Conservation (phyloP, 495 filamentous ascomycete genomes). For the Penicillium atrosanguineum region DNA sequence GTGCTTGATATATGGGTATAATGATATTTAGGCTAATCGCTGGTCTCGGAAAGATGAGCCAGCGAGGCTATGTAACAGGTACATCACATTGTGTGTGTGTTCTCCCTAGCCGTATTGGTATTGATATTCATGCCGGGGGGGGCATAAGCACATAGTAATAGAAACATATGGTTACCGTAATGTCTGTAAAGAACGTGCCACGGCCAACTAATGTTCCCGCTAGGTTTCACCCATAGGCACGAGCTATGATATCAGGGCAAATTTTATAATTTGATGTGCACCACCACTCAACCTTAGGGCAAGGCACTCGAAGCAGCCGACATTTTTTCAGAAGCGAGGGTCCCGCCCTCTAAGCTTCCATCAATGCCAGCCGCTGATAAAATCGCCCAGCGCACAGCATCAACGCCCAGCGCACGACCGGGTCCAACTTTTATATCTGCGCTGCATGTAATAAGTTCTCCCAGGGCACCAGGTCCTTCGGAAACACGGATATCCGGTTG, state of each 20-base stretch:
- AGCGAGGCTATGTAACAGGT: too few species aligned
- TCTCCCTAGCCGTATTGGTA: too few species aligned
- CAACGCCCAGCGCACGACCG: slow-evolving; percentile 43
- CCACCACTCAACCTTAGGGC: not conserved
- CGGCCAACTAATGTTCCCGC: too few species aligned
- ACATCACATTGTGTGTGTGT: too few species aligned
- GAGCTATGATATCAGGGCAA: not conserved
- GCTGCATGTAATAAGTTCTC: slow-evolving; percentile 51
- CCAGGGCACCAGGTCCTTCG: slow-evolving; percentile 45
- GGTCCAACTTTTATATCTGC: slow-evolving; percentile 28
- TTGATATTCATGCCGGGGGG: too few species aligned
- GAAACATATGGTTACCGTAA: too few species aligned
- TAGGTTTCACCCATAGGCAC: not conserved
- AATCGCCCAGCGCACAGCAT: slow-evolving; percentile 50
- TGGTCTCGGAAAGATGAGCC: too few species aligned
- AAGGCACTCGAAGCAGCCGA: not conserved
- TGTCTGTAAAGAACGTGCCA: too few species aligned
- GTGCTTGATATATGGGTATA: too few species aligned
- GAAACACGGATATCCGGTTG: slow-evolving; percentile 29
- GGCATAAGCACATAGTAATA: too few species aligned
- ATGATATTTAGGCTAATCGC: too few species aligned
- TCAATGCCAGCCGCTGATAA: slow-evolving; percentile 50
- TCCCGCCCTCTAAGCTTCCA: slow-evolving; percentile 29
- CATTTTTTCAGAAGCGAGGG: slow-evolving; percentile 1
- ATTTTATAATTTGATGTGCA: not conserved